Base-by-base conservation (phyloP, 768 basidiomycete genomes). In the Dentipellis fragilis region DNA sequence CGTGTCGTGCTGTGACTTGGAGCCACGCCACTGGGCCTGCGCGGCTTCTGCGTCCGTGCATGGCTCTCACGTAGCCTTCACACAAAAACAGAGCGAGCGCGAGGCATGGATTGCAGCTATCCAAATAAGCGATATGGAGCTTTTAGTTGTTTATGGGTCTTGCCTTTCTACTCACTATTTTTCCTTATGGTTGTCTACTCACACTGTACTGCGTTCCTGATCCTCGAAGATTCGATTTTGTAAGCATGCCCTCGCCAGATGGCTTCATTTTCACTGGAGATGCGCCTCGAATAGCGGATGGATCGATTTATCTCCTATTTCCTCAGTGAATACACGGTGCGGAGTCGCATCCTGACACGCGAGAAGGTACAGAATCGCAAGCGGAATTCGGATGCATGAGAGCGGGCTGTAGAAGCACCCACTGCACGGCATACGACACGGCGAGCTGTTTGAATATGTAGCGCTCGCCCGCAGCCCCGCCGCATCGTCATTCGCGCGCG, bases 1-100 rank as follows among this genome's bases (percentile, higher is more conserved):
- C 69, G 70, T 10, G 59, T 71, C 14, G 64, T 65, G 9, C 60
- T 70, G 35, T 71, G 55, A 63, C 54, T 22, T n/a, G 10, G 39
- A 38, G 36, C 52, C 49, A 23, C 40, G 19, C 34, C 16, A 23
- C 21, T 29, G 52, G 42, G 21, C 42, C 52, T 10, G 29, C 52
- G 19, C 23, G n/a, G 23, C 52, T n/a, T 53, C 45, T 45, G 23
- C 16, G 17, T 38, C 14, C 7, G 19, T 42, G 14, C 46, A 7
- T 34, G 57, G 49, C 38, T 47, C 53, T 38, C 52, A 53, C 52
- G 52, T 45, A 17, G 29, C 8, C 8, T 29, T 51, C 29, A 37
- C 48, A 49, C 12, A 49, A 49, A 35, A 49, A 45, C 23, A 49
- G n/a, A 45, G 42, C 17, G 19, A 23, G 14, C 12, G 21, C 48